Evolutionary conservation across 2,329 filamentous ascomycete genomes (phyloP).

Genomic region (Ceratocystis albifundus): DNA sequence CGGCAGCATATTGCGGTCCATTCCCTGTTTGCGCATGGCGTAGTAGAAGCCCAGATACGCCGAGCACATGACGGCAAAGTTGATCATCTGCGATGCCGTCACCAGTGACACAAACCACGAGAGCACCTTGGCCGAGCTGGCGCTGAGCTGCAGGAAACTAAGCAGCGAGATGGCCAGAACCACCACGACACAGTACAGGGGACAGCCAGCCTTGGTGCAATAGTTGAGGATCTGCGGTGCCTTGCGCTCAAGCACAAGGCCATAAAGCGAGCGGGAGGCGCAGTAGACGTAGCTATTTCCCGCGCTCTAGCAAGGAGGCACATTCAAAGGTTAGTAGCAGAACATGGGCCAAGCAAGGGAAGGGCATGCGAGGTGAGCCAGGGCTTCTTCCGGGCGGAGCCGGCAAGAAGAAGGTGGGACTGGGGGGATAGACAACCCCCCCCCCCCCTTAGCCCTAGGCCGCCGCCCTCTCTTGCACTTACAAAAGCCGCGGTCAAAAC

Average conservation of each 20-base stretch:
- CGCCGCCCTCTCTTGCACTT: background rate
- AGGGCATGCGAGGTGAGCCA: background rate
- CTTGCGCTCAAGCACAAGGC: slow-evolving; percentile 56
- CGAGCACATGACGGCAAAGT: slow-evolving; percentile 56
- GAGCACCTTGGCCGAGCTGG: slow-evolving; percentile 53
- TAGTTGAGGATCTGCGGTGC: slow-evolving; percentile 48
- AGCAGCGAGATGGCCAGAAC: slow-evolving; percentile 59
- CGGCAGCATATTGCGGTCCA: slow-evolving; percentile 55
- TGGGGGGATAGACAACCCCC: too few relatives aligned
- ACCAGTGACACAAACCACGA: slow-evolving; percentile 59
- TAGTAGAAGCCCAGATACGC: slow-evolving; percentile 63
- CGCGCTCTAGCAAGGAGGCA: slow-evolving; percentile 31
- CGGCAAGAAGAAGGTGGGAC: too few relatives aligned
- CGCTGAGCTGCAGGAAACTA: slow-evolving; percentile 61
- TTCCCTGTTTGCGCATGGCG: slow-evolving; percentile 56
- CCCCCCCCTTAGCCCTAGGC: too few relatives aligned
- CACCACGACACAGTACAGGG: slow-evolving; percentile 57
- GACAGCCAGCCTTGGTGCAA: slow-evolving; percentile 55
- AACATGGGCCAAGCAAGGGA: slow-evolving; percentile 34
- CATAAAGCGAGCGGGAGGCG: slow-evolving; percentile 56
- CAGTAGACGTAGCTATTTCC: slow-evolving; percentile 56
- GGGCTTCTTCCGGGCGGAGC: too few relatives aligned
- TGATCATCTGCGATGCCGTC: slow-evolving; percentile 64
- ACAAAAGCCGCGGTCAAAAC: slow-evolving; percentile 45
- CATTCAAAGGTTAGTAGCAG: background rate